Conservation (phyloP, 176 grass and related monocot species). For the Thinopyrum elongatum region DNA sequence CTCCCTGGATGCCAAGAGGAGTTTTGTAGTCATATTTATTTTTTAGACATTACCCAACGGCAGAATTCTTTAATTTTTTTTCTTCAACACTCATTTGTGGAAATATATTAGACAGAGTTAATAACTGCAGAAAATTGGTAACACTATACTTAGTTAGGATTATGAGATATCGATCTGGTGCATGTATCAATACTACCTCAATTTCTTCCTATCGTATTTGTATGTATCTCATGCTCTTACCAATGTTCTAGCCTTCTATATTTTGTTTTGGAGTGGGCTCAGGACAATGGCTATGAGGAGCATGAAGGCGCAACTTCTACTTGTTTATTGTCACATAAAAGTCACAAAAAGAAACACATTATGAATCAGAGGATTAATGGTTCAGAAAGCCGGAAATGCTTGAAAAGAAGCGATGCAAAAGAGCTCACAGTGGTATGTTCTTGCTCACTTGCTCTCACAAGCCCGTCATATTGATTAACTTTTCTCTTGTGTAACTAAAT, state of each 20-base stretch:
- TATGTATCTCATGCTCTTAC: conserved; percentile 14
- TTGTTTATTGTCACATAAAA: conserved; percentile 39
- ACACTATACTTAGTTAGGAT: conserved; percentile 50
- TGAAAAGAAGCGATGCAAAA: conserved; percentile 34
- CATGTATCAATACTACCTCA: conserved; percentile 34
- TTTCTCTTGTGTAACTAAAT: too few species aligned
- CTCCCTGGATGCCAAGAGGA: too few species aligned
- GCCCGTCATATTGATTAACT: too few species aligned
- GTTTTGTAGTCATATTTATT: too few species aligned
- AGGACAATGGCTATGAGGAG: conserved; percentile 70
- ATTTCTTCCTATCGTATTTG: background rate
- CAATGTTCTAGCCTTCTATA: conserved; percentile 6
- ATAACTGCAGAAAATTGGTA: conserved; percentile 58
- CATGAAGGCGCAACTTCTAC: conserved; percentile 64
- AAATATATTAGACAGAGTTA: conserved; percentile 17
- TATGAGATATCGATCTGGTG: conserved; percentile 62
- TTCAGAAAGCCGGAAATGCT: background rate
- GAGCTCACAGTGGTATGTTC: too few species aligned
- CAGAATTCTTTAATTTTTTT: too few species aligned
- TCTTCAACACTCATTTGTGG: too few species aligned
- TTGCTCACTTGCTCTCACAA: too few species aligned
- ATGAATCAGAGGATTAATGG: conserved; percentile 43
- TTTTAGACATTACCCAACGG: too few species aligned
- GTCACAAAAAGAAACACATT: conserved; percentile 67
- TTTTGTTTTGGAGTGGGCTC: conserved; percentile 51